Percentiles rank a stretch among this genome's conserved stretches.
phyloP scores from a whole-genome alignment of 2,329 filamentous ascomycete genomes.

The Teratosphaeria epicoccoides region DNA sequence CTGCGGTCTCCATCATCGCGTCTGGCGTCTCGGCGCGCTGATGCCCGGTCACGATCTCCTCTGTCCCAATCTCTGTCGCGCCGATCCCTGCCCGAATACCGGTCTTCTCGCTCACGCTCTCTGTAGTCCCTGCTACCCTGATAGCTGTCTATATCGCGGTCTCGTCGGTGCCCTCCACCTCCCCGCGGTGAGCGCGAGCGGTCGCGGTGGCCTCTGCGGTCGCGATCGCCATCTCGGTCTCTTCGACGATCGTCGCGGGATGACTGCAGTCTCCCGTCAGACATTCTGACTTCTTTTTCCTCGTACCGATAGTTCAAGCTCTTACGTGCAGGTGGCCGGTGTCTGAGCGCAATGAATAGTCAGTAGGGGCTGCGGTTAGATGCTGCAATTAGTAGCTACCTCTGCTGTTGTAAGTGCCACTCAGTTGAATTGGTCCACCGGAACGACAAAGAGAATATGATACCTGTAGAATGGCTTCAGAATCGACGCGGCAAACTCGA shows the following conservation, averaged over 20 bases:
- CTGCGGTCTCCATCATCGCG: constrained; percentile 48
- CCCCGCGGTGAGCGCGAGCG: constrained; percentile 80
- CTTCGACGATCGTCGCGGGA: constrained; percentile 40
- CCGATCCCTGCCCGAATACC: constrained; percentile 53
- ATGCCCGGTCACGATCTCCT: constrained; percentile 39
- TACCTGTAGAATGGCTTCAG: not conserved
- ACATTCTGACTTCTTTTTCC: constrained; percentile 20
- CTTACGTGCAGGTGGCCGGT: constrained; percentile 16
- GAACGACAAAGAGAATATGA: not conserved
- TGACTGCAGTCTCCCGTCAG: constrained; percentile 31
- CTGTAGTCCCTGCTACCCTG: constrained; percentile 87
- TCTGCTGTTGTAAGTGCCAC: not conserved
- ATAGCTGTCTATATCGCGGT: constrained; percentile 76
- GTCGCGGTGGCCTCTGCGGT: constrained; percentile 46
- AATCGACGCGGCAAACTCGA: not conserved
- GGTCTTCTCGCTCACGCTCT: constrained; percentile 85
- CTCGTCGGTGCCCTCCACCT: constrained; percentile 58
- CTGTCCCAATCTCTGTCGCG: constrained; percentile 13
- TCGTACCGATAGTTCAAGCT: constrained; percentile 13
- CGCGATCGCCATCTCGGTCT: constrained; percentile 36
- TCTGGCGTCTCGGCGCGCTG: constrained; percentile 50
- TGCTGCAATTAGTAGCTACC: not conserved
- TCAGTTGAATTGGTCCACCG: not conserved
- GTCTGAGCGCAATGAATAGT: not conserved
- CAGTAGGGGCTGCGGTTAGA: constrained; percentile 3